phyloP scores from a whole-genome alignment of 352 stramenopile genomes.

The Pythium utonaiense region DNA sequence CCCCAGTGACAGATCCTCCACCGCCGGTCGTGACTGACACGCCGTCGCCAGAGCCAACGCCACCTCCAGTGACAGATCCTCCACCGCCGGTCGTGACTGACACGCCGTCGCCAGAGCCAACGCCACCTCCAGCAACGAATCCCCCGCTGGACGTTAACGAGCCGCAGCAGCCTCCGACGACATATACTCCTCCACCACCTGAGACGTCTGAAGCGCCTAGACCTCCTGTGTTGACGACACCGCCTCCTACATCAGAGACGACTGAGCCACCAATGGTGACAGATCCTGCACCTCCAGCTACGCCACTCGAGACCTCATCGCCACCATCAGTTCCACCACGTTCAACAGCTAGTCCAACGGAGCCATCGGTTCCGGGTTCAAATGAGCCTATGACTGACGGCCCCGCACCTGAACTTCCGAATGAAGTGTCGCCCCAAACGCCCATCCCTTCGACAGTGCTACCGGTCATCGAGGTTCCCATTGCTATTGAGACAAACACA shows the following conservation, averaged over 20 bases:
- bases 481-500: slow-evolving; percentile 9
- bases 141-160: neutral
- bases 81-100: neutral
- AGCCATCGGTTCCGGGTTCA: neutral
- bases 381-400: neutral
- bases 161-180: neutral
- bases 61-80: neutral
- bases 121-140: no score
- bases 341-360: neutral
- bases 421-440: neutral
- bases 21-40: neutral
- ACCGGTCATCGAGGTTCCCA: neutral
- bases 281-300: neutral
- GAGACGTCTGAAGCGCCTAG: neutral
- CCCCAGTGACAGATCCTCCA: neutral
- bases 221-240: neutral
- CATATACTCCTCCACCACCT: neutral
- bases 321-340: neutral
- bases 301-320: neutral
- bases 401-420: neutral
- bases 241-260: neutral
- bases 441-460: neutral
- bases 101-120: neutral
- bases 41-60: no score
- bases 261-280: neutral